Evolutionary conservation across 176 grass and related monocot genomes (phyloP).

Genomic region (Thalia dealbata): DNA sequence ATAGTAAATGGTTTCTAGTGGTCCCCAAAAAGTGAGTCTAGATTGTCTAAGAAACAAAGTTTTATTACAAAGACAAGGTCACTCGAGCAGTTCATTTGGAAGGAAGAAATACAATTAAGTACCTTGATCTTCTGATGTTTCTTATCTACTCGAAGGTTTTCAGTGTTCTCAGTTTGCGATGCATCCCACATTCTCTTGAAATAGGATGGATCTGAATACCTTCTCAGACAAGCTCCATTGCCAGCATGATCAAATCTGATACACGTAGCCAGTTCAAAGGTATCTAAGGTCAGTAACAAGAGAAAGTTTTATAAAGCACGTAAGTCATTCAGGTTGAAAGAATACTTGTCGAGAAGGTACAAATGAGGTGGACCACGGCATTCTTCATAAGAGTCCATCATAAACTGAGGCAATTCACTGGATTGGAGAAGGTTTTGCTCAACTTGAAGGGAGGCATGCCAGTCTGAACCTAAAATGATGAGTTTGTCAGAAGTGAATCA

Average conservation of each 20-base stretch:
- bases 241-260: slow-evolving; percentile 96
- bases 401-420: slow-evolving; percentile 78
- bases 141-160: slow-evolving; percentile 45
- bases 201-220: slow-evolving; percentile 98
- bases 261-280: background rate
- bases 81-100: background rate
- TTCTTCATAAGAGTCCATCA: slow-evolving; percentile 99
- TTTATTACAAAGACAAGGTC: too few relatives aligned
- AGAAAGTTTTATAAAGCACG: background rate
- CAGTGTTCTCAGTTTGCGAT: slow-evolving; percentile 44
- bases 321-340: background rate
- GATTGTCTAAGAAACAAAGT: too few relatives aligned
- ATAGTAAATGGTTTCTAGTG: too few relatives aligned
- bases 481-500: background rate
- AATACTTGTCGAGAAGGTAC: slow-evolving; percentile 90
- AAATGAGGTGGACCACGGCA: slow-evolving; percentile 87
- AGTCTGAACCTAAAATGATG: slow-evolving; percentile 56
- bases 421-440: slow-evolving; percentile 63
- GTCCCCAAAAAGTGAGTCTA: too few relatives aligned
- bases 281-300: background rate
- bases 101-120: background rate
- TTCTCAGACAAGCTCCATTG: slow-evolving; percentile 84
- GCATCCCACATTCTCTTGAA: slow-evolving; percentile 86
- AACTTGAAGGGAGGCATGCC: slow-evolving; percentile 46
- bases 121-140: slow-evolving; percentile 78